Evolutionary conservation across 495 filamentous ascomycete genomes (phyloP).

Genomic region (Tuber umbilicatum): DNA sequence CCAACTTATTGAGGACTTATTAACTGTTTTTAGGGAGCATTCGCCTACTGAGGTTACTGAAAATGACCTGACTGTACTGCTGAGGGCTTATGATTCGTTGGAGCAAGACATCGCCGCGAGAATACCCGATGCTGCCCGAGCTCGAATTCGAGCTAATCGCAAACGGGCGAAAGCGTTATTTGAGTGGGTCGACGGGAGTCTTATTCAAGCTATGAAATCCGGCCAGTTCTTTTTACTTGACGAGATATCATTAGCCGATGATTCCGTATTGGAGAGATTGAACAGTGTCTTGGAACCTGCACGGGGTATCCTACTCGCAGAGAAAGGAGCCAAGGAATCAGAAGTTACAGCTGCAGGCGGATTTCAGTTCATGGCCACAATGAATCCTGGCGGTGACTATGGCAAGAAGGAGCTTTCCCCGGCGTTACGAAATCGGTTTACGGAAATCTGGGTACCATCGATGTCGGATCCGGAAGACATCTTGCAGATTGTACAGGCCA

Average conservation of each 20-base stretch:
- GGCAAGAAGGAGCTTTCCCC: conserved; percentile 96
- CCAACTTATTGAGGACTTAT: conserved; percentile 58
- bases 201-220: conserved; percentile 90
- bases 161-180: conserved; percentile 72
- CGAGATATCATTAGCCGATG: conserved; percentile 95
- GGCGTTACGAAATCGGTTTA: conserved; percentile 91
- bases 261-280: conserved; percentile 90
- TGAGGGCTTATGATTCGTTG: conserved; percentile 49
- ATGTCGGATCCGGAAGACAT: conserved; percentile 76
- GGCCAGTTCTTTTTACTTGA: conserved; percentile 90
- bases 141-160: conserved; percentile 55
- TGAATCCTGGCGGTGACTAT: conserved; percentile 98
- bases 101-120: conserved; percentile 39
- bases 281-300: conserved; percentile 95
- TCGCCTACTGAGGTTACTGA: conserved; percentile 36
- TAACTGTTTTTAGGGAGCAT: conserved; percentile 44
- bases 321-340: conserved; percentile 79
- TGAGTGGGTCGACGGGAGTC: conserved; percentile 90
- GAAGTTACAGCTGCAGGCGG: conserved; percentile 68
- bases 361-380: conserved; percentile 95
- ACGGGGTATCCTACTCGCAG: conserved; percentile 79
- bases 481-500: conserved; percentile 72
- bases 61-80: conserved; percentile 45
- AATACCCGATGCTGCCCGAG: conserved; percentile 50
- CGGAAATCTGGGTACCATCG: conserved; percentile 94